Evolutionary conservation across 352 stramenopile genomes (phyloP), one percentile per base, ranked within the genome.

Genomic region (Phytophthora podocarpi): DNA sequence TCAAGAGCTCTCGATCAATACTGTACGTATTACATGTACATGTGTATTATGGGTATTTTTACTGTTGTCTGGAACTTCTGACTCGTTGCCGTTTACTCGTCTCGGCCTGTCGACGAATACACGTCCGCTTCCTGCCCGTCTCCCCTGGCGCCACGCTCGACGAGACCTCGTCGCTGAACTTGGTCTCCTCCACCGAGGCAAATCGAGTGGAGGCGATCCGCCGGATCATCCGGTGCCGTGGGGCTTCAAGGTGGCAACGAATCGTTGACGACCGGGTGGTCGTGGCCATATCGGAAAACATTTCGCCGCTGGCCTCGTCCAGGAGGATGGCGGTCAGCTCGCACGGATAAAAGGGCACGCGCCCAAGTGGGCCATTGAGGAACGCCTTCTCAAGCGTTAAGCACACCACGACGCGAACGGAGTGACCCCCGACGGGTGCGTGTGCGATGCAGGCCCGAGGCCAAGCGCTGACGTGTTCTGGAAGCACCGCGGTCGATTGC

Each of bases 361-460:
- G 32, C 9, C 47, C 21, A 18, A 41, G 53, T 18, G 16, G 12
- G 21, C 20, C 24, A 11, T 70, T 70, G 28, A 69, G 9, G 16
- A 35, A 47, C 58, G 15, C 60, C 71, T 80, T 72, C 52, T 75
- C 75, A 5, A 89, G 71, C 34, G 70, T 82, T 10, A 85, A 59
- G 9, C 62, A 61, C 21, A 85, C 80, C 23, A 80, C 70, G 10
- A 72, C 67, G 18, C 68, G 67, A 16, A 89, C 68, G 35, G 73
- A 54, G n/a, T 74, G 62, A 23, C 70, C 67, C 26, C 70, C 68
- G 30, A 87, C 63, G 21, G 46, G 58, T 10, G 53, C 43, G 3
- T 32, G 23, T 13, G 73, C 43, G 9, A 85, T 60, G 12, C 76
- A 43, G 3, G 42, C 20, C 5, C 63, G 62, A 2, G 66, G 43